Base-by-base conservation (phyloP, 164 flowering plant genomes). In the Aristolochia californica region DNA sequence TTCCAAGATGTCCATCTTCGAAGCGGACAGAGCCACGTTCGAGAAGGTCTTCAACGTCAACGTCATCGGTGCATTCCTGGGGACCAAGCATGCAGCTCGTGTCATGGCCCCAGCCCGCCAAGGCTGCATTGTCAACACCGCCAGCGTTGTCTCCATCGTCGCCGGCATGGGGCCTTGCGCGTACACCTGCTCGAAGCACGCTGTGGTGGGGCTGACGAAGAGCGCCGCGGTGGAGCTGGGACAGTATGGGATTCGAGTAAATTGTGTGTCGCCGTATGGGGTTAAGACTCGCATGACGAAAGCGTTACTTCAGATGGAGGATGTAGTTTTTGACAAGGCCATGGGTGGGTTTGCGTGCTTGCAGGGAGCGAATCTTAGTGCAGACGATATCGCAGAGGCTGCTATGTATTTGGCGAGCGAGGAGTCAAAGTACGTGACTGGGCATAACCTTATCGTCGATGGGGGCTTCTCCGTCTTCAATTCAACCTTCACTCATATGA, bases 231-330 rank as follows among this genome's bases (percentile, higher is more conserved):
- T 89, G 61, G 95, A 91, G 67, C 59, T 91, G 3, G 97, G 97
- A 7, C 66, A 50, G 26, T 74, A 85, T 56, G 87, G 94, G 23
- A 83, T 91, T 38, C 72, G 95, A 0, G 94, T 91, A 59, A 91
- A 91, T 67, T 86, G 95, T 77, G 69, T 91, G 17, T 85, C 90
- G 1, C 91, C 98, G 0, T 88, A 84, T 38, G 96, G 88, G 0
- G 96, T 91, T n/a, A n/a, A n/a, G n/a, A n/a, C n/a, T n/a, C n/a
- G 9, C 85, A 95, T 0, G 60, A 96, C 0, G 89, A 85, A 66
- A 82, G 85, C 87, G 80, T 84, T 11, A 62, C 79, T 16, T 59
- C 53, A 51, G 83, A 73, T 2, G 80, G 56, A 59, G 56, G 81
- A 43, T 28, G 59, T 30, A 16, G 63, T 1, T 58, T 73, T 0